These are phyloP conservation scores for Hanseniaspora guilliermondii DNA, from an alignment of 805 yeast species.

Conservation along the genomic window DNA sequence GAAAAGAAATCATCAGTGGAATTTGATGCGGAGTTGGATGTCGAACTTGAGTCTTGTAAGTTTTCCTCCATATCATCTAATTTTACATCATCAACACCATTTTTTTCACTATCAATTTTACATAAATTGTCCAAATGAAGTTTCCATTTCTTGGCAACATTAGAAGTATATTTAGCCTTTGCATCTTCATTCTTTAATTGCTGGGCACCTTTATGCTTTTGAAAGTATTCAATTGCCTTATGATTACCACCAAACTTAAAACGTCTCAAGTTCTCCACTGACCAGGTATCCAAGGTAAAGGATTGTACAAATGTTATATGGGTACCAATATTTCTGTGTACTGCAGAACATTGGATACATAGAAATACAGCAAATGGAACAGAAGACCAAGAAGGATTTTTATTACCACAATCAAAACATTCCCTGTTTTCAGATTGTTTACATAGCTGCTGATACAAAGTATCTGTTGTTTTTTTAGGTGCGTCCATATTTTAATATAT, in stretches of 20 bases:
- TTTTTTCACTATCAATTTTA: constrained; percentile 50
- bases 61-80: constrained; percentile 26
- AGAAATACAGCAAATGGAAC: constrained; percentile 88
- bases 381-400: constrained; percentile 97
- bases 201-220: constrained; percentile 75
- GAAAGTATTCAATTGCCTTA: constrained; percentile 67
- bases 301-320: constrained; percentile 93
- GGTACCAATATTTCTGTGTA: constrained; percentile 90
- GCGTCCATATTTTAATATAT: constrained; percentile 10
- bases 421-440: constrained; percentile 53
- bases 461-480: constrained; percentile 53
- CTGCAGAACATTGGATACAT: constrained; percentile 90
- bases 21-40: constrained; percentile 28
- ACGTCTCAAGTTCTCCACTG: constrained; percentile 73
- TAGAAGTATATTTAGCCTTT: constrained; percentile 64
- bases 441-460: constrained; percentile 46
- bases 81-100: constrained; percentile 63
- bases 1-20: constrained; percentile 79
- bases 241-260: constrained; percentile 92
- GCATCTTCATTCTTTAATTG: constrained; percentile 48
- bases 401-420: constrained; percentile 89
- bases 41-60: constrained; percentile 22
- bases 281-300: constrained; percentile 87
- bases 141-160: constrained; percentile 69
- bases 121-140: constrained; percentile 57